These are phyloP conservation scores for Aciculoconidium aculeatum DNA, from an alignment of 805 yeast species.

Conservation along the genomic window DNA sequence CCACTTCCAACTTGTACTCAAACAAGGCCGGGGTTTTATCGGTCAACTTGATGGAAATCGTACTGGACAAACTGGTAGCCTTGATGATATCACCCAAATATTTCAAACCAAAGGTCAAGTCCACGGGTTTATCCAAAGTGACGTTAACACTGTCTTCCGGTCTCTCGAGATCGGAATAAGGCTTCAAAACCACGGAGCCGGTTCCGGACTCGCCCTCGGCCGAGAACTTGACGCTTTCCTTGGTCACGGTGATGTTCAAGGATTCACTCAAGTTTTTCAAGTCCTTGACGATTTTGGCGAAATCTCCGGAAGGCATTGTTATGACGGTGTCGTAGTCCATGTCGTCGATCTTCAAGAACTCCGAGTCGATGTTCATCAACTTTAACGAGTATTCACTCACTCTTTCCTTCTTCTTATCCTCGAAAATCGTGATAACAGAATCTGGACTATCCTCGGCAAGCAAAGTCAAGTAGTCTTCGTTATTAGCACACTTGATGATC, in stretches of 20 bases:
- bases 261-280: constrained; percentile 84
- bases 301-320: constrained; percentile 82
- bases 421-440: constrained; percentile 73
- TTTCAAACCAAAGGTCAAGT: constrained; percentile 85
- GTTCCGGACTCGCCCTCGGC: constrained; percentile 91
- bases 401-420: constrained; percentile 85
- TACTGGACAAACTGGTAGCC: constrained; percentile 72
- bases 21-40: constrained; percentile 91
- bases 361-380: constrained; percentile 95
- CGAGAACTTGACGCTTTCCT: constrained; percentile 84
- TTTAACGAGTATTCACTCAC: constrained; percentile 87
- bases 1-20: constrained; percentile 77
- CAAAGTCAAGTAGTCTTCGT: constrained; percentile 80
- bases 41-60: constrained; percentile 80
- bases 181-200: constrained; percentile 82
- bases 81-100: constrained; percentile 88
- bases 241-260: constrained; percentile 76
- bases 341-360: constrained; percentile 88
- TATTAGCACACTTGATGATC: constrained; percentile 85
- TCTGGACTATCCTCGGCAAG: constrained; percentile 83
- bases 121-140: constrained; percentile 79
- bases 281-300: constrained; percentile 86
- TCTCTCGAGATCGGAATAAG: constrained; percentile 72
- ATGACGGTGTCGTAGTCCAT: constrained; percentile 84
- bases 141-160: constrained; percentile 72